A percentile compares a stretch with the other conserved stretches of the same genome.
phyloP scores from a whole-genome alignment of 192 early-diverging fungal genomes.

The Linnemannia elongata region DNA sequence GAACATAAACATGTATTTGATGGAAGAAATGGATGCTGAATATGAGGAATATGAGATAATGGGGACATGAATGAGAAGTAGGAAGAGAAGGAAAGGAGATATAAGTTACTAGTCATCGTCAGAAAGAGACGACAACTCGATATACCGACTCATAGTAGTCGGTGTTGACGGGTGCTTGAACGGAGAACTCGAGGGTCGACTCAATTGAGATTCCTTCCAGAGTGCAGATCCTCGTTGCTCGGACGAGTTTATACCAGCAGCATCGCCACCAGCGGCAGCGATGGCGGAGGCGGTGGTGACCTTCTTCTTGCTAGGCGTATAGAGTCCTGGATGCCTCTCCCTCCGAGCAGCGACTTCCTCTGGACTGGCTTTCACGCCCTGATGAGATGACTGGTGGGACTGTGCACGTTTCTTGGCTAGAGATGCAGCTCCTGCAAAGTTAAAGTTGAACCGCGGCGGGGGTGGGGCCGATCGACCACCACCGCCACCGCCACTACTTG shows the following conservation, averaged over 20 bases:
- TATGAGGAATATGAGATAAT: no score
- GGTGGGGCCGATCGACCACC: neutral
- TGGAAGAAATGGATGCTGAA: no score
- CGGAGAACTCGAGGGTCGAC: neutral
- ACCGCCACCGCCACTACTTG: neutral
- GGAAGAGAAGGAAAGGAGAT: neutral
- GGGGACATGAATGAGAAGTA: neutral
- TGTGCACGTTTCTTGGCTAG: neutral
- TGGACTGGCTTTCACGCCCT: neutral
- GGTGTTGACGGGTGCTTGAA: constrained; percentile 18
- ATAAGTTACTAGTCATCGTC: constrained; percentile 16
- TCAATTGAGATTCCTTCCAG: neutral
- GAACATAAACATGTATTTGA: no score
- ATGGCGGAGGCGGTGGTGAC: neutral
- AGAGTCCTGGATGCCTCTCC: constrained; percentile 39
- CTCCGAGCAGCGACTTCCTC: constrained; percentile 8
- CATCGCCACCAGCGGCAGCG: neutral
- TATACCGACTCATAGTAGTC: constrained; percentile 40
- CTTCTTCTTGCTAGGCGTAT: constrained; percentile 47
- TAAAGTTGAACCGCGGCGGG: constrained; percentile 1
- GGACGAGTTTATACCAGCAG: neutral
- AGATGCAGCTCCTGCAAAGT: neutral
- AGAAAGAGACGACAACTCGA: constrained; percentile 21
- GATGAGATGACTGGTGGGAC: neutral
- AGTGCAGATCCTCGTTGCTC: neutral